These are phyloP conservation scores for Actinomucor elegans DNA, from an alignment of 371 early-diverging fungal genomes.

Conservation along the genomic window DNA sequence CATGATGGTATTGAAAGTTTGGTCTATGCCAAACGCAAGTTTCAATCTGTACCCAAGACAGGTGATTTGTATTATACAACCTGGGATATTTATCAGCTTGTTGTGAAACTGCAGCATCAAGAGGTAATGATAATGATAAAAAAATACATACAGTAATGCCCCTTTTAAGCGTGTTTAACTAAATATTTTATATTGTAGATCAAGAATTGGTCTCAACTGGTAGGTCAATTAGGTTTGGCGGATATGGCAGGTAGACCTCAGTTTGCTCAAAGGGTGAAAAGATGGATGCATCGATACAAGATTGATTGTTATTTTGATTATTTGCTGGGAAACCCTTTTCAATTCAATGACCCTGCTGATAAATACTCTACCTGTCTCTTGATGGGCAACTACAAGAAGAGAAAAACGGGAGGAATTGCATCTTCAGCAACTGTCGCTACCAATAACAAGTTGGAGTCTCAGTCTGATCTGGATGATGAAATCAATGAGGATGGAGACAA, in stretches of 20 bases:
- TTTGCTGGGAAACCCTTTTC: slow-evolving; percentile 42
- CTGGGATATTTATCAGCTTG: slow-evolving; percentile 50
- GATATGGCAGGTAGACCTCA: slow-evolving; percentile 50
- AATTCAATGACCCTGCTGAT: slow-evolving; percentile 31
- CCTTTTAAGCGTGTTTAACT: not conserved
- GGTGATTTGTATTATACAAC: slow-evolving; percentile 47
- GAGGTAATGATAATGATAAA: slow-evolving; percentile 26
- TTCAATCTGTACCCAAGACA: slow-evolving; percentile 44
- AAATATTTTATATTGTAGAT: slow-evolving; percentile 22
- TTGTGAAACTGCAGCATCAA: slow-evolving; percentile 40
- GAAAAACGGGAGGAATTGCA: slow-evolving; percentile 12
- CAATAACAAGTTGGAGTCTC: not conserved
- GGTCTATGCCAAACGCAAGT: slow-evolving; percentile 44
- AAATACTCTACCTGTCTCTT: slow-evolving; percentile 41
- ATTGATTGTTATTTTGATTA: slow-evolving; percentile 54
- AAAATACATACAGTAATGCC: not conserved
- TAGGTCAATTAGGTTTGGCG: slow-evolving; percentile 42
- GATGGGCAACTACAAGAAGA: slow-evolving; percentile 50
- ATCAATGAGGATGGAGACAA: slow-evolving; percentile 3
- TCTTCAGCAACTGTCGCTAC: slow-evolving; percentile 4
- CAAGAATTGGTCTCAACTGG: slow-evolving; percentile 54
- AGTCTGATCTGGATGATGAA: slow-evolving; percentile 6
- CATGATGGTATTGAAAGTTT: slow-evolving; percentile 41
- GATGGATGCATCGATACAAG: slow-evolving; percentile 54
- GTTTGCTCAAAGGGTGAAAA: slow-evolving; percentile 50